Evolutionary conservation across 352 stramenopile genomes (phyloP).

Genomic region (Phytopythium delawarense): DNA sequence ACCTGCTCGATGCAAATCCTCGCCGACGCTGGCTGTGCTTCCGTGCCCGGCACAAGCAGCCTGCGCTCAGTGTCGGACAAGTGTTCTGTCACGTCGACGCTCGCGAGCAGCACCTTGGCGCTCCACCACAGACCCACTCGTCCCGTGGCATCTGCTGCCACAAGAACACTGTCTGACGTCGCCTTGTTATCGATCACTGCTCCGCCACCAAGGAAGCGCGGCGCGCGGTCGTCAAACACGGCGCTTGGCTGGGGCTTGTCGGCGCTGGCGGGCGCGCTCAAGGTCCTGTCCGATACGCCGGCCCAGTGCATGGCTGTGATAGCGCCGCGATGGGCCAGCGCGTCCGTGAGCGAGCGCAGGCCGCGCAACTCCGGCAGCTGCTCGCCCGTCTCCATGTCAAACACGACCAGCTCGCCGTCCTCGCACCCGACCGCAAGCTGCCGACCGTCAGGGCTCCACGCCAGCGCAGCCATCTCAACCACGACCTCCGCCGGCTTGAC

Average conservation of each 20-base stretch:
- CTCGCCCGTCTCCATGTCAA: constrained; percentile 55
- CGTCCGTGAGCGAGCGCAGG: constrained; percentile 15
- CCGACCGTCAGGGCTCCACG: constrained; percentile 63
- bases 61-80: constrained; percentile 18
- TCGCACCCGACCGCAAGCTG: constrained; percentile 63
- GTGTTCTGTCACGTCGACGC: constrained; percentile 31
- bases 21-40: not conserved
- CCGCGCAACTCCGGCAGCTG: constrained; percentile 20
- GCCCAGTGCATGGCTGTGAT: constrained; percentile 67
- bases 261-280: not conserved
- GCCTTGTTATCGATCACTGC: not conserved
- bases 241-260: constrained; percentile 14
- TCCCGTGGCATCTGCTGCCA: constrained; percentile 38
- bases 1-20: constrained; percentile 31
- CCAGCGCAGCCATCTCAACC: constrained; percentile 49
- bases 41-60: not conserved
- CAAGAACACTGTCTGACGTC: constrained; percentile 31
- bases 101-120: constrained; percentile 42
- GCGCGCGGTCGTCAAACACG: constrained; percentile 28
- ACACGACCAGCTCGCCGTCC: constrained; percentile 64
- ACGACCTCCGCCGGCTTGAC: constrained; percentile 55
- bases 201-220: constrained; percentile 21
- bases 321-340: constrained; percentile 28
- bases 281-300: constrained; percentile 1
- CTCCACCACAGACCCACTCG: constrained; percentile 59